Conservation (phyloP, 2,329 filamentous ascomycete genomes). For the Fusarium keratoplasticum region DNA sequence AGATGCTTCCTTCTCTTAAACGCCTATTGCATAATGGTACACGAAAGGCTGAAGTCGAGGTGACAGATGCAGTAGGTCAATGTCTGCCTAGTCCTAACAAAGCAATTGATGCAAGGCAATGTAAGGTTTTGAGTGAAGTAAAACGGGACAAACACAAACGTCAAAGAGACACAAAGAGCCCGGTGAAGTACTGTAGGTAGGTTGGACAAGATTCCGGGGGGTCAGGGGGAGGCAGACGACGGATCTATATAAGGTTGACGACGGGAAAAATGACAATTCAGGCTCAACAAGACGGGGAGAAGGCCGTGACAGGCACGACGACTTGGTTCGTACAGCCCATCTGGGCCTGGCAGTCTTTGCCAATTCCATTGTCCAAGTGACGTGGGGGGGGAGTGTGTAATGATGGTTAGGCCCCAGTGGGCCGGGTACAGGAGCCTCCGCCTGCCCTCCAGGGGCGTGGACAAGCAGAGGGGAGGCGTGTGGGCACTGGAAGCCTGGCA, state of each 20-base stretch:
- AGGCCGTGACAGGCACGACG: constrained; percentile 35
- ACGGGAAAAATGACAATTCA: constrained; percentile 42
- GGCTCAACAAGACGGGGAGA: constrained; percentile 43
- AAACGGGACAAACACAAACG: constrained; percentile 18
- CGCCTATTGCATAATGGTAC: constrained; percentile 26
- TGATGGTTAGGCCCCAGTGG: constrained; percentile 34
- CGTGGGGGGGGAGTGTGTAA: constrained; percentile 38
- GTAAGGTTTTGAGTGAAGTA: not conserved
- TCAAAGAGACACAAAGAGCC: constrained; percentile 12
- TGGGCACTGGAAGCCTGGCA: constrained; percentile 4
- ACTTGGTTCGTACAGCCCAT: constrained; percentile 29
- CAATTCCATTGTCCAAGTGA: constrained; percentile 26
- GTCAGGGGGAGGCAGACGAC: constrained; percentile 24
- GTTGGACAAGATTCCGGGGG: constrained; percentile 14
- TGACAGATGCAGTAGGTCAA: constrained; percentile 27
- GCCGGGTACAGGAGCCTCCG: constrained; percentile 12
- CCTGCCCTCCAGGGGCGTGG: constrained; percentile 1
- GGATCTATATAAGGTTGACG: constrained; percentile 45
- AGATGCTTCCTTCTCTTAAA: constrained; percentile 14
- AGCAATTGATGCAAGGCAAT: constrained; percentile 4
- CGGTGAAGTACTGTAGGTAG: constrained; percentile 6
- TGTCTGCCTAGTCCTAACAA: constrained; percentile 22
- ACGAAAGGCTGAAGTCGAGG: constrained; percentile 12
- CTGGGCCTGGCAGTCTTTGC: constrained; percentile 23
- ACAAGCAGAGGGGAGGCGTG: not conserved